Percentiles rank a stretch among this genome's conserved stretches.
Evolutionary conservation across 1,284 basidiomycete species (phyloP).

Genomic region (Moesziomyces antarcticus): DNA sequence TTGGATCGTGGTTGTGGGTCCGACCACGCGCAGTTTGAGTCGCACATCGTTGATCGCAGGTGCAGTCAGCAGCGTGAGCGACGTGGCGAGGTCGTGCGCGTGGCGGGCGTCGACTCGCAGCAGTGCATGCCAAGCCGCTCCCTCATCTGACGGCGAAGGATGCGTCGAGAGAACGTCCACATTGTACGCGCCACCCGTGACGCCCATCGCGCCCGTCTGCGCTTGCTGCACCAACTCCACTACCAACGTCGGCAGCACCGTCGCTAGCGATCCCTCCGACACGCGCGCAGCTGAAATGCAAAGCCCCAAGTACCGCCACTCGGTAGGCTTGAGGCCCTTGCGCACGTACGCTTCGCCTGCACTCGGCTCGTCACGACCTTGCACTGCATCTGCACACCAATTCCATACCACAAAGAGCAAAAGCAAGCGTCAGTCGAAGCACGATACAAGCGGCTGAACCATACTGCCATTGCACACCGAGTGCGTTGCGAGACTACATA

Average conservation of each 20-base stretch:
- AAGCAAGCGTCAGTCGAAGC: background rate
- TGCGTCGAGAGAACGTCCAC: constrained; percentile 49
- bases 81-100: constrained; percentile 26
- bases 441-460: background rate
- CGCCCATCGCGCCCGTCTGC: constrained; percentile 34
- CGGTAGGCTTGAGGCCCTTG: constrained; percentile 32
- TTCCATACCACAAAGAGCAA: background rate
- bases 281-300: constrained; percentile 9
- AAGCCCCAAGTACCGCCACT: constrained; percentile 36
- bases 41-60: constrained; percentile 3
- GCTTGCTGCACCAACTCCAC: constrained; percentile 28
- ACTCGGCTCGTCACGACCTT: too few relatives aligned
- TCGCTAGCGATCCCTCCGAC: background rate
- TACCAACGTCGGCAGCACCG: constrained; percentile 19
- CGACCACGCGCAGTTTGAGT: constrained; percentile 23
- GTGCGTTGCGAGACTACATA: constrained; percentile 2
- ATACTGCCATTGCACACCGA: constrained; percentile 1
- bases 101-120: constrained; percentile 20
- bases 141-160: background rate
- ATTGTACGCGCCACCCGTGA: constrained; percentile 37
- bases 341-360: constrained; percentile 10
- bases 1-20: constrained; percentile 32
- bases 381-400: too few relatives aligned
- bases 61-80: constrained; percentile 21
- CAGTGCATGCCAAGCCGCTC: constrained; percentile 16